These are phyloP conservation scores for Lipomyces chichibuensis DNA, from an alignment of 805 yeast species.

Conservation along the genomic window DNA sequence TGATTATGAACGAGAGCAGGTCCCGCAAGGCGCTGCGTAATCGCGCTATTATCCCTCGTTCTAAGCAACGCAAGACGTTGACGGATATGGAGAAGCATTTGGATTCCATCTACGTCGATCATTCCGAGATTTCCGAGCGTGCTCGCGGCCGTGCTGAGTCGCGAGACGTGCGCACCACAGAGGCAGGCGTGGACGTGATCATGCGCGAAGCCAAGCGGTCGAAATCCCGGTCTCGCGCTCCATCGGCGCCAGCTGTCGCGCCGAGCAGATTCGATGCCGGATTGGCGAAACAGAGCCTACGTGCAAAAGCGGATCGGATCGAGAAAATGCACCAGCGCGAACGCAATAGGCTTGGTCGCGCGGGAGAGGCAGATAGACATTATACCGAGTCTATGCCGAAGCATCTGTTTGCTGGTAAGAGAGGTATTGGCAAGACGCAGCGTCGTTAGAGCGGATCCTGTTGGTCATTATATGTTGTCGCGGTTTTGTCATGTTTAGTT, in stretches of 20 bases:
- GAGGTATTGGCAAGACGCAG: constrained; percentile 92
- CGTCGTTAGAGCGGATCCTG: constrained; percentile 53
- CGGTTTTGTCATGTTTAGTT: background rate
- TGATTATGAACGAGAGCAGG: constrained; percentile 87
- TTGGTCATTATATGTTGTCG: background rate
- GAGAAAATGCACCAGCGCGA: constrained; percentile 90
- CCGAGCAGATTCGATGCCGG: constrained; percentile 68
- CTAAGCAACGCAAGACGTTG: constrained; percentile 64
- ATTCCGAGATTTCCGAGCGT: constrained; percentile 62
- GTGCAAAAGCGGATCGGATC: constrained; percentile 84
- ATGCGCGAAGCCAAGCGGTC: constrained; percentile 54
- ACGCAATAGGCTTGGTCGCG: constrained; percentile 87
- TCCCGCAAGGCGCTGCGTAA: constrained; percentile 82
- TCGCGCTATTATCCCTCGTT: constrained; percentile 87
- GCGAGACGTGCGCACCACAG: constrained; percentile 45
- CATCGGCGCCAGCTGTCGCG: constrained; percentile 34
- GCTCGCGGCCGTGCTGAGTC: constrained; percentile 41
- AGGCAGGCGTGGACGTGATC: constrained; percentile 78
- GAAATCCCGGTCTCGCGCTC: constrained; percentile 42
- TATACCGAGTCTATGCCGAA: constrained; percentile 82
- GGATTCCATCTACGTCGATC: constrained; percentile 88
- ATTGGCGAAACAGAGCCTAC: constrained; percentile 72
- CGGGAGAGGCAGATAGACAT: constrained; percentile 96
- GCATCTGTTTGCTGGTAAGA: constrained; percentile 94
- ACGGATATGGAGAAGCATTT: constrained; percentile 85